Conservation (phyloP, 2,329 filamentous ascomycete genomes). For the Cladosporium sp. region DNA sequence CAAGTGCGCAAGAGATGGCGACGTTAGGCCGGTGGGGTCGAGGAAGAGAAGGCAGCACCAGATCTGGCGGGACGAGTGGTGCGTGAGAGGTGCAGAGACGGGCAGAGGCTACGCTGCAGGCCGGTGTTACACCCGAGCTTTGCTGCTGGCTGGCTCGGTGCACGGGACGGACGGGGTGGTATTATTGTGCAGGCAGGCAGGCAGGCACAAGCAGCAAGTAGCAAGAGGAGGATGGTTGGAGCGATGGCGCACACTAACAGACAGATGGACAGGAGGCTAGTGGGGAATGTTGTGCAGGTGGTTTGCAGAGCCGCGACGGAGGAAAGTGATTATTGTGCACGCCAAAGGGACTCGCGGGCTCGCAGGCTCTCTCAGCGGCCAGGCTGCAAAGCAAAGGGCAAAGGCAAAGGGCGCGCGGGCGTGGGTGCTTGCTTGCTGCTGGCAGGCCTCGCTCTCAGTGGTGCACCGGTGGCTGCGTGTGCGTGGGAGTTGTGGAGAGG, state of each 20-base stretch:
- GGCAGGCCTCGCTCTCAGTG: not conserved
- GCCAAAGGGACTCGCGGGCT: not conserved
- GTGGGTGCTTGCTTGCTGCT: not conserved
- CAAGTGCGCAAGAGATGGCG: not conserved
- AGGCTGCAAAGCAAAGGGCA: not conserved
- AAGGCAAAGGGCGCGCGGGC: not conserved
- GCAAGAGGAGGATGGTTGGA: not conserved
- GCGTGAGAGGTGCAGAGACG: slow-evolving; percentile 3
- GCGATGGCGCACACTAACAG: not conserved
- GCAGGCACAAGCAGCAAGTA: too few species aligned
- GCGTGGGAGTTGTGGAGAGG: slow-evolving; percentile 4
- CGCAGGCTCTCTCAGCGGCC: not conserved
- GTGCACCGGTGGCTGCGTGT: not conserved
- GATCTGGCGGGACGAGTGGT: not conserved
- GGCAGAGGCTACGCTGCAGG: slow-evolving; percentile 13
- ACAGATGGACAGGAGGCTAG: not conserved
- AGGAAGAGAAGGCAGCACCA: slow-evolving; percentile 9
- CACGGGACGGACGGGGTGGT: slow-evolving; percentile 2
- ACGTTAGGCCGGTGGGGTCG: slow-evolving; percentile 6
- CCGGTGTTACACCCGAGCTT: slow-evolving; percentile 9
- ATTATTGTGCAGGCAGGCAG: not conserved
- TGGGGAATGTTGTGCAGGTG: slow-evolving; percentile 7
- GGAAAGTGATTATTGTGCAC: not conserved
- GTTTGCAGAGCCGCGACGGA: slow-evolving; percentile 1
- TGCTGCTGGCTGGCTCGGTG: not conserved